Evolutionary conservation across 176 grass and related monocot species (phyloP).

Genomic region (Dendrocalamus sinicus): DNA sequence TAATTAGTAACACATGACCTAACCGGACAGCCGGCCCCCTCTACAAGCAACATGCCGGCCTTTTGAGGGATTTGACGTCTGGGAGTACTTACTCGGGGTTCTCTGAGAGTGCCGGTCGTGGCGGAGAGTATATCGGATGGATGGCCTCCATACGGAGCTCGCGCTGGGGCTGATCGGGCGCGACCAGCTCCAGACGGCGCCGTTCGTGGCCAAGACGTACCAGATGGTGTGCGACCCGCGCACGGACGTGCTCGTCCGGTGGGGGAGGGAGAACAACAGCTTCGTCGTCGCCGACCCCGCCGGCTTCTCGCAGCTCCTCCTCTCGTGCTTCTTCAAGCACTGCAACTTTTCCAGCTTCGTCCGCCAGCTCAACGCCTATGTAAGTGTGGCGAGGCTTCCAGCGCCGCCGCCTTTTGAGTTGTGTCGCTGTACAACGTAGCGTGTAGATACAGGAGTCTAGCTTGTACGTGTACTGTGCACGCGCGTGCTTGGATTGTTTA

Average conservation of each 20-base stretch:
- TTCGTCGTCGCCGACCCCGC: constrained; percentile 63
- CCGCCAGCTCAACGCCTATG: constrained; percentile 88
- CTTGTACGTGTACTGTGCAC: constrained; percentile 16
- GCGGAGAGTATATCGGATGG: constrained; percentile 36
- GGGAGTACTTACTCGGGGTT: neutral
- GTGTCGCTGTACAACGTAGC: neutral
- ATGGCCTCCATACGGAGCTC: constrained; percentile 53
- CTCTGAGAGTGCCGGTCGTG: neutral
- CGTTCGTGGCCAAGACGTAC: constrained; percentile 82
- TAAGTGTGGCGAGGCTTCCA: constrained; percentile 42
- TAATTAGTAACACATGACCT: constrained; percentile 18
- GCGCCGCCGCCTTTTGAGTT: neutral
- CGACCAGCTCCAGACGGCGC: constrained; percentile 45
- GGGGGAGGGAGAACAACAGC: constrained; percentile 69
- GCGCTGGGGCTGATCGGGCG: constrained; percentile 53
- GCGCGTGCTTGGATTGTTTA: neutral
- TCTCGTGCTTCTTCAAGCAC: constrained; percentile 87
- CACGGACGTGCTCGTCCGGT: constrained; percentile 61
- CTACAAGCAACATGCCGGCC: constrained; percentile 18
- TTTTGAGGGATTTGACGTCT: constrained; percentile 52
- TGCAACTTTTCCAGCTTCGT: constrained; percentile 89
- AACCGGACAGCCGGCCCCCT: constrained; percentile 8
- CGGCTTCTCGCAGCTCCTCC: constrained; percentile 69
- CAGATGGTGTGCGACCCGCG: constrained; percentile 76
- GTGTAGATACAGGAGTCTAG: neutral